Evolutionary conservation across 306 rosid species (phyloP).

Genomic region (Prunus dulcis): DNA sequence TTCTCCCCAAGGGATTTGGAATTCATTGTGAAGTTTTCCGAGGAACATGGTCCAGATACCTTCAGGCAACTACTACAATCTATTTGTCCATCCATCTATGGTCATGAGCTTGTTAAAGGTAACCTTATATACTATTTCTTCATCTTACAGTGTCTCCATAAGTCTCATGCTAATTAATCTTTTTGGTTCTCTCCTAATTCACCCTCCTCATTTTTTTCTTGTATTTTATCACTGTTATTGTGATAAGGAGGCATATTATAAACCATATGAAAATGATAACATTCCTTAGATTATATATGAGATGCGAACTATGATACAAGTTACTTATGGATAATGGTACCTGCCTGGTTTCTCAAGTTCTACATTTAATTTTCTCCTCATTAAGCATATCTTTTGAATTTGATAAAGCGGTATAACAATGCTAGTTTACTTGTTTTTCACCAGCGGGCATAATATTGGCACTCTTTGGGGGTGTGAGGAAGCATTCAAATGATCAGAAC

Average conservation of each 20-base stretch:
- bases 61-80: conserved; percentile 89
- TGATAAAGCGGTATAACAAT: not conserved
- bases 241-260: not conserved
- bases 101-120: conserved; percentile 99
- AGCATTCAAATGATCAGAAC: conserved; percentile 80
- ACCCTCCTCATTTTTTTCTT: not conserved
- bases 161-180: conserved; percentile 6
- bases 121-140: conserved; percentile 14
- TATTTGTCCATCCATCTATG: conserved; percentile 91
- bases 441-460: conserved; percentile 86
- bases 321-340: not conserved
- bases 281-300: not conserved
- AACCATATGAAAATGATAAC: not conserved
- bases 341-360: conserved; percentile 4
- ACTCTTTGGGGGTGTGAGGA: conserved; percentile 79
- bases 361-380: not conserved
- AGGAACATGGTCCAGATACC: conserved; percentile 75
- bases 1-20: conserved; percentile 89
- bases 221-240: not conserved
- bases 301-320: not conserved
- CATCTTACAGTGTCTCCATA: conserved; percentile 12
- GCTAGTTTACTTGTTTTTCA: conserved; percentile 19
- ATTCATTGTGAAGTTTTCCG: conserved; percentile 68
- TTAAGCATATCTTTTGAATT: conserved; percentile 8
- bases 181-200: conserved; percentile 7